A percentile compares a stretch with the other conserved stretches of the same genome.
Conservation (phyloP, 768 basidiomycete species). For the Leccinum rimulosum region DNA sequence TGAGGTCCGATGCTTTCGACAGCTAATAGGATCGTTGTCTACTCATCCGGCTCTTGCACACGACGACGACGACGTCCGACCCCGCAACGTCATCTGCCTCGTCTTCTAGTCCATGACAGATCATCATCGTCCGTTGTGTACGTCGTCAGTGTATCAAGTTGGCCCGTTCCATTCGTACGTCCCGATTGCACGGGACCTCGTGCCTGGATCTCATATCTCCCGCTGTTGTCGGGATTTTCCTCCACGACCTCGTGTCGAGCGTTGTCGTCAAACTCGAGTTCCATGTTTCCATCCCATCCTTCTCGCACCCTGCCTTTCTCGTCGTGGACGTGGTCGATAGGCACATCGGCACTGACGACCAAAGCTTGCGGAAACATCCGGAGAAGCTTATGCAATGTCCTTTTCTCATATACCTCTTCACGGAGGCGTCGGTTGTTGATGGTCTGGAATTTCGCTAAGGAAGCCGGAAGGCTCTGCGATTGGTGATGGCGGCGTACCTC, state of each 20-base stretch:
- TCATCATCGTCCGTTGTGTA: constrained; percentile 52
- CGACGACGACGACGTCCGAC: constrained; percentile 27
- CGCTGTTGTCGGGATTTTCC: constrained; percentile 47
- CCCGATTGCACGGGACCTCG: constrained; percentile 46
- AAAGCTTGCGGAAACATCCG: constrained; percentile 36
- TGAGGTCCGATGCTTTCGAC: constrained; percentile 43
- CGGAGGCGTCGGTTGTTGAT: constrained; percentile 71
- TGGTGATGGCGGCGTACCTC: constrained; percentile 52
- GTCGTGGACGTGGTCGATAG: constrained; percentile 7
- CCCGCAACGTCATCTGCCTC: constrained; percentile 20
- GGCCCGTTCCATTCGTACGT: constrained; percentile 36
- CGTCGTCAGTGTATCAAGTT: constrained; percentile 39
- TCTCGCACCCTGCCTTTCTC: constrained; percentile 29
- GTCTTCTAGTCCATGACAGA: constrained; percentile 28
- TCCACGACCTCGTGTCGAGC: constrained; percentile 2
- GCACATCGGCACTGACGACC: constrained; percentile 23
- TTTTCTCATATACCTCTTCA: constrained; percentile 62
- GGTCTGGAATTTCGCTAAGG: constrained; percentile 43
- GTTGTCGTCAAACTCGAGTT: constrained; percentile 26
- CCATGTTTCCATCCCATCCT: constrained; percentile 42
- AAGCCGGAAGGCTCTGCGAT: not conserved
- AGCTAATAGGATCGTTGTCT: constrained; percentile 55
- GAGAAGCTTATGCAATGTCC: constrained; percentile 57
- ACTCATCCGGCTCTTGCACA: constrained; percentile 1
- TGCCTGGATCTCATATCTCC: constrained; percentile 54